phyloP scores from a whole-genome alignment of 208 protist genomes.

The Balamuthia mandrillaris region DNA sequence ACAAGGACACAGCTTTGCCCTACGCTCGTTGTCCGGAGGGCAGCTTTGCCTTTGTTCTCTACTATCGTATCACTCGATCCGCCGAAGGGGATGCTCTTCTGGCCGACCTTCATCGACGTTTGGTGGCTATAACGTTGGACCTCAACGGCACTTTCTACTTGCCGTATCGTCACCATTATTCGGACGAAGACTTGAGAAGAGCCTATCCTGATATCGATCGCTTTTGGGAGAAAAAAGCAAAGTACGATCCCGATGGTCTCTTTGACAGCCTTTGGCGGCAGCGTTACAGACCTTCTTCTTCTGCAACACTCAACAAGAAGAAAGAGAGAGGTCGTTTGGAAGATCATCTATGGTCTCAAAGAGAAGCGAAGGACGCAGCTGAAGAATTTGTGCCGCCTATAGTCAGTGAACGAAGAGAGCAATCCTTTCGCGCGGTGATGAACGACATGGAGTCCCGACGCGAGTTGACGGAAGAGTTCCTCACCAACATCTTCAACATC shows the following conservation, averaged over 20 bases:
- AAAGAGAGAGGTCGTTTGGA: too few species aligned
- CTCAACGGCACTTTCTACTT: constrained; percentile 67
- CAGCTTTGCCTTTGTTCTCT: constrained; percentile 64
- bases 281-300: constrained; percentile 34
- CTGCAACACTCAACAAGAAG: too few species aligned
- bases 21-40: constrained; percentile 44
- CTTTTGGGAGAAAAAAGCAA: constrained; percentile 43
- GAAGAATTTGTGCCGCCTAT: too few species aligned
- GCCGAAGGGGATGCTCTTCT: constrained; percentile 38
- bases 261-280: constrained; percentile 56
- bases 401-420: constrained; percentile 34
- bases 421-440: constrained; percentile 42
- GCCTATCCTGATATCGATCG: constrained; percentile 43
- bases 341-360: too few species aligned
- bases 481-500: constrained; percentile 55
- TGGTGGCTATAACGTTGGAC: constrained; percentile 24
- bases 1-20: constrained; percentile 30
- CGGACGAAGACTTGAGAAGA: constrained; percentile 25
- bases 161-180: constrained; percentile 67
- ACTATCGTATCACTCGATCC: constrained; percentile 49
- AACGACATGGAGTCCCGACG: constrained; percentile 18
- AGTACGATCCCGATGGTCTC: constrained; percentile 41
- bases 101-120: constrained; percentile 12
- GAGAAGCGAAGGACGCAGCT: too few species aligned
- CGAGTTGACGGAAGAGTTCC: constrained; percentile 53